phyloP scores from a whole-genome alignment of 495 filamentous ascomycete species.

The Penicillium daleae region DNA sequence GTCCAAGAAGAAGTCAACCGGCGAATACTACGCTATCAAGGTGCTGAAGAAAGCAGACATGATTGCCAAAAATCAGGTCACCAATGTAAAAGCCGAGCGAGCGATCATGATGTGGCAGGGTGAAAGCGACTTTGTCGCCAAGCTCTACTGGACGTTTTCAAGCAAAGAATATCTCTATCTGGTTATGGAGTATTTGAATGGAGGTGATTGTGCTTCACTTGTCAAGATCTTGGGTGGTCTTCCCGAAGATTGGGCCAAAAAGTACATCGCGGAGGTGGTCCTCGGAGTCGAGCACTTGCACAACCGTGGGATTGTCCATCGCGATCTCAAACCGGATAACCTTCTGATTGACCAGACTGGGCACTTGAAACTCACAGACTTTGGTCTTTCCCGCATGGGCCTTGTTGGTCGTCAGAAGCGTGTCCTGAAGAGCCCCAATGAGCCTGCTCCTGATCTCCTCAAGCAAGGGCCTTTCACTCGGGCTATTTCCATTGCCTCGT shows the following conservation, averaged over 20 bases:
- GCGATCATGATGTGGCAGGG: conserved; percentile 99
- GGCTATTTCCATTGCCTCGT: conserved; percentile 83
- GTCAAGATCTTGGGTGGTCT: conserved; percentile 91
- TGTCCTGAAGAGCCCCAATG: conserved; percentile 77
- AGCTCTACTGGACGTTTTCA: conserved; percentile 98
- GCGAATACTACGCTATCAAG: conserved; percentile 98
- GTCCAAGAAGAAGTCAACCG: conserved; percentile 96
- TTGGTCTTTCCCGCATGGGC: conserved; percentile 96
- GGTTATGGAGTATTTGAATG: conserved; percentile 99
- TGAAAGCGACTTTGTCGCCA: conserved; percentile 98
- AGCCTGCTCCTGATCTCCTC: conserved; percentile 85
- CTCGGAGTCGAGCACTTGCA: conserved; percentile 95
- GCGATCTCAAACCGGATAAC: conserved; percentile 97
- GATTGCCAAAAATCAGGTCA: conserved; percentile 99
- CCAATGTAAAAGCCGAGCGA: conserved; percentile 96
- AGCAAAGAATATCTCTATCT: conserved; percentile 99
- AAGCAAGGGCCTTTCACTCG: conserved; percentile 91
- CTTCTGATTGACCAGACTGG: conserved; percentile 95
- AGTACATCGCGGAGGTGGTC: conserved; percentile 94
- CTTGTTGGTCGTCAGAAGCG: conserved; percentile 94
- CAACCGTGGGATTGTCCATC: conserved; percentile 90
- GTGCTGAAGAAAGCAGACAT: conserved; percentile 98
- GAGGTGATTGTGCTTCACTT: conserved; percentile 93
- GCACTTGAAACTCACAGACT: conserved; percentile 96
- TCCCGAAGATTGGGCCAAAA: conserved; percentile 96